These are phyloP conservation scores for Hevea brasiliensis DNA, from an alignment of 345 rosid species.

Conservation along the genomic window DNA sequence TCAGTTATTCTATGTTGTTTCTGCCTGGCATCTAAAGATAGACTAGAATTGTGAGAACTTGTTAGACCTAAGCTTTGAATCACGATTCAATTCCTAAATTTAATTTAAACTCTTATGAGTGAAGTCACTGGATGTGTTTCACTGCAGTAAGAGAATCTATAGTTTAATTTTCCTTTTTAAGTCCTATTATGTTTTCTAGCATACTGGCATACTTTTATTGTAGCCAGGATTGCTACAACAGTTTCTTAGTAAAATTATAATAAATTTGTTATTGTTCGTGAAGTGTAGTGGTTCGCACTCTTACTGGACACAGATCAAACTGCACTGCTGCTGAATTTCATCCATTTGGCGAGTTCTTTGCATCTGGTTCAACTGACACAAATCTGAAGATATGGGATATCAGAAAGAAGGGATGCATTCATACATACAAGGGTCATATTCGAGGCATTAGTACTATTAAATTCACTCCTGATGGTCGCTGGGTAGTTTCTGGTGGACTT, in stretches of 20 bases:
- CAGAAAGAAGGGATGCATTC: slow-evolving; percentile 93
- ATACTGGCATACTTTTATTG: not conserved
- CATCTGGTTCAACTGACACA: slow-evolving; percentile 85
- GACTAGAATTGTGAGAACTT: slow-evolving; percentile 3
- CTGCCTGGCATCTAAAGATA: not conserved
- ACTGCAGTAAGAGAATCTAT: not conserved
- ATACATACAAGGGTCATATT: slow-evolving; percentile 90
- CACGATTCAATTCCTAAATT: slow-evolving; percentile 3
- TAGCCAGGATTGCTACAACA: not conserved
- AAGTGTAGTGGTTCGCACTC: slow-evolving; percentile 99
- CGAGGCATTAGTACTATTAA: slow-evolving; percentile 73
- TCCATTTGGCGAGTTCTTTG: slow-evolving; percentile 97
- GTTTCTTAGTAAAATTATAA: slow-evolving; percentile 34
- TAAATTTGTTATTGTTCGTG: slow-evolving; percentile 58
- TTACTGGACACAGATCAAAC: slow-evolving; percentile 91
- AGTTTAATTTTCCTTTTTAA: not conserved
- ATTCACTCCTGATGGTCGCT: slow-evolving; percentile 98
- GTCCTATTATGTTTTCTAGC: not conserved
- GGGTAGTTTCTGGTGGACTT: slow-evolving; percentile 98
- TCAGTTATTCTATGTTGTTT: not conserved
- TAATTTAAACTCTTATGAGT: not conserved
- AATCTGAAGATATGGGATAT: slow-evolving; percentile 90
- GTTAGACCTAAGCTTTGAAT: not conserved
- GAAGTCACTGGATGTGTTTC: not conserved
- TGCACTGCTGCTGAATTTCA: slow-evolving; percentile 93